Conservation (phyloP, 495 filamentous ascomycete genomes). For the Achaetomiella virescens region DNA sequence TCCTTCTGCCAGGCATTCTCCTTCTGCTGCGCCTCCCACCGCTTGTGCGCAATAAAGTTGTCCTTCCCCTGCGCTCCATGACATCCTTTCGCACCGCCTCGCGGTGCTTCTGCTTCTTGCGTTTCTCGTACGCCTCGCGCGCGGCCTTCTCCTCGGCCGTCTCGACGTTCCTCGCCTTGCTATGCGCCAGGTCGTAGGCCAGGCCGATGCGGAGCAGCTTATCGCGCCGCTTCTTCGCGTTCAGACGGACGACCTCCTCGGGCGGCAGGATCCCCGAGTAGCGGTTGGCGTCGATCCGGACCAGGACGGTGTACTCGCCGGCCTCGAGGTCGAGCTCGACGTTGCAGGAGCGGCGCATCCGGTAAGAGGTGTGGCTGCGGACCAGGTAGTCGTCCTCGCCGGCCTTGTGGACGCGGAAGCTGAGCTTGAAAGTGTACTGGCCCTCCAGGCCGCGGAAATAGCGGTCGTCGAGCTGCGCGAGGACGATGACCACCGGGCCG, state of each 20-base stretch:
- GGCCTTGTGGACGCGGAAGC: conserved; percentile 76
- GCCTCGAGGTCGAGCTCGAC: conserved; percentile 77
- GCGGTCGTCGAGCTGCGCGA: conserved; percentile 77
- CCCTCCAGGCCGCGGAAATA: conserved; percentile 81
- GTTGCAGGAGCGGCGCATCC: conserved; percentile 71
- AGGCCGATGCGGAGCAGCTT: conserved; percentile 79
- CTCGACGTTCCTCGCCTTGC: conserved; percentile 63
- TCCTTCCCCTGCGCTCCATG: conserved; percentile 25
- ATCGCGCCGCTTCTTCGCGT: conserved; percentile 59
- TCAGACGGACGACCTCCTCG: conserved; percentile 61
- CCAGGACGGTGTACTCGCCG: conserved; percentile 71
- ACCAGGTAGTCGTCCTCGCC: conserved; percentile 81
- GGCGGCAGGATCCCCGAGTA: conserved; percentile 44
- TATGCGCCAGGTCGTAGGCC: conserved; percentile 79
- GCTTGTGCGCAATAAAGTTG: conserved; percentile 12
- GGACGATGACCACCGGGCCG: conserved; percentile 68
- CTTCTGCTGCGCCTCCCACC: conserved; percentile 8
- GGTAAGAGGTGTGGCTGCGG: conserved; percentile 63
- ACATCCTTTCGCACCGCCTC: conserved; percentile 29
- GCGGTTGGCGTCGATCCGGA: conserved; percentile 71
- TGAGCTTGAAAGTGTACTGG: conserved; percentile 70
- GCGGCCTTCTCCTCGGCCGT: conserved; percentile 57
- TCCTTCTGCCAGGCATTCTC: conserved; percentile 16
- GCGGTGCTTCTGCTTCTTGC: conserved; percentile 45
- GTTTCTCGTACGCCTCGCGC: conserved; percentile 34